Evolutionary conservation across 2,329 filamentous ascomycete genomes (phyloP).

Genomic region (Fusarium nodosum): DNA sequence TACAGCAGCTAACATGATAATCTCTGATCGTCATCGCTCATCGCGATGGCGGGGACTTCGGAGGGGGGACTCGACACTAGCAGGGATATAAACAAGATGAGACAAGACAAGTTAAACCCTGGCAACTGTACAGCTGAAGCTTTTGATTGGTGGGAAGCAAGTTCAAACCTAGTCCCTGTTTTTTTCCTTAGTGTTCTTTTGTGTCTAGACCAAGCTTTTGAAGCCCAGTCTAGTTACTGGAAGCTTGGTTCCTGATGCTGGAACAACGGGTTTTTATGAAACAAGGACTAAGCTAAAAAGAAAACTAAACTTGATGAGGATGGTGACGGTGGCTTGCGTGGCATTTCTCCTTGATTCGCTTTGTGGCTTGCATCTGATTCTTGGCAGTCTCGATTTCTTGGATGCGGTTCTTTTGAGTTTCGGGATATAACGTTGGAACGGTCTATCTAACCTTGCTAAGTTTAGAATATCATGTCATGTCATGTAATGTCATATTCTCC

Average conservation of each 20-base stretch:
- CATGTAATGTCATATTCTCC: not conserved
- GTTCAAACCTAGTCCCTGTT: slow-evolving; percentile 18
- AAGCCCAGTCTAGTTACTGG: not conserved
- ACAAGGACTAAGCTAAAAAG: slow-evolving; percentile 16
- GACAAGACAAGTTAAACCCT: slow-evolving; percentile 35
- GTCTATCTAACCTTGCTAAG: not conserved
- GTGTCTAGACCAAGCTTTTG: slow-evolving; percentile 28
- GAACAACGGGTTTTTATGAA: slow-evolving; percentile 12
- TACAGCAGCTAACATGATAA: not conserved
- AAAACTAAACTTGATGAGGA: slow-evolving; percentile 21
- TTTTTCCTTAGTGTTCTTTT: not conserved
- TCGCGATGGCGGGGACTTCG: slow-evolving; percentile 36
- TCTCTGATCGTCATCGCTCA: slow-evolving; percentile 37
- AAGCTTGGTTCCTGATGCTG: slow-evolving; percentile 27
- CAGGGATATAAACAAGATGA: slow-evolving; percentile 37
- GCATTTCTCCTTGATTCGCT: slow-evolving; percentile 12
- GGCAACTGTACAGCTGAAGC: fast-evolving
- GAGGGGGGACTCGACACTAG: slow-evolving; percentile 25
- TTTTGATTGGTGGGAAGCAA: slow-evolving; percentile 30
- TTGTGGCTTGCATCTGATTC: slow-evolving; percentile 31
- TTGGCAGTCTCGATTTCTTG: not conserved
- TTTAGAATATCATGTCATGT: not conserved
- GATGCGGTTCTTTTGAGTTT: slow-evolving; percentile 16
- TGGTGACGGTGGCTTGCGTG: slow-evolving; percentile 38
- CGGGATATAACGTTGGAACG: slow-evolving; percentile 9